Conservation (phyloP, 306 rosid genomes). For the Cyamopsis tetragonoloba region DNA sequence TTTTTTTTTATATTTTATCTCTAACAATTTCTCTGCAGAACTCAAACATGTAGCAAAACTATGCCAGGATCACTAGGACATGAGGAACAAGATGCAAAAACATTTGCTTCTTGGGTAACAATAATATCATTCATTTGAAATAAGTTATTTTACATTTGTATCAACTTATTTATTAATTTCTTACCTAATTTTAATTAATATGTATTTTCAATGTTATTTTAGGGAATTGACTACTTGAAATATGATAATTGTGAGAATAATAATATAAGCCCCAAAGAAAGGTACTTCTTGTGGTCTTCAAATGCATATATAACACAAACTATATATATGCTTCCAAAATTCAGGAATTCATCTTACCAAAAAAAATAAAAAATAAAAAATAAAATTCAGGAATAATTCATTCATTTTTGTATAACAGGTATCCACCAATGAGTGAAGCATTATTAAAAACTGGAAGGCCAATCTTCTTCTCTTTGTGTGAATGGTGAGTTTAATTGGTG, state of each 20-base stretch:
- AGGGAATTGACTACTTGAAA: slow-evolving; percentile 80
- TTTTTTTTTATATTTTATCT: neutral
- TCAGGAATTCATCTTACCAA: too few relatives aligned
- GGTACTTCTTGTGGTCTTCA: slow-evolving; percentile 31
- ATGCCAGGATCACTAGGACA: slow-evolving; percentile 81
- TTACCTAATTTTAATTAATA: neutral
- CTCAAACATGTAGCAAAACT: slow-evolving; percentile 53
- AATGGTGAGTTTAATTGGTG: slow-evolving; percentile 53
- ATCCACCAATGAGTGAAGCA: slow-evolving; percentile 64
- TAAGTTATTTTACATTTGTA: neutral
- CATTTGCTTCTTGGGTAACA: slow-evolving; percentile 78
- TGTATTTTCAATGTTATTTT: neutral
- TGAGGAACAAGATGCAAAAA: slow-evolving; percentile 72
- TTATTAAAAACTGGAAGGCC: slow-evolving; percentile 43
- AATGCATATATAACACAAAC: neutral
- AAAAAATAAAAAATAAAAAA: too few relatives aligned
- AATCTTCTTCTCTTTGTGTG: slow-evolving; percentile 67
- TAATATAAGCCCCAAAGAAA: slow-evolving; percentile 50
- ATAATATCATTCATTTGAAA: neutral
- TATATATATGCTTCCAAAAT: neutral
- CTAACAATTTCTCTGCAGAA: slow-evolving; percentile 32
- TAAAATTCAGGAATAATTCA: neutral
- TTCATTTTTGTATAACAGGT: slow-evolving; percentile 38
- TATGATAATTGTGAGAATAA: slow-evolving; percentile 66
- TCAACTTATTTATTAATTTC: neutral